phyloP scores from a whole-genome alignment of 2,329 filamentous ascomycete species.

The Alternaria gaisen region DNA sequence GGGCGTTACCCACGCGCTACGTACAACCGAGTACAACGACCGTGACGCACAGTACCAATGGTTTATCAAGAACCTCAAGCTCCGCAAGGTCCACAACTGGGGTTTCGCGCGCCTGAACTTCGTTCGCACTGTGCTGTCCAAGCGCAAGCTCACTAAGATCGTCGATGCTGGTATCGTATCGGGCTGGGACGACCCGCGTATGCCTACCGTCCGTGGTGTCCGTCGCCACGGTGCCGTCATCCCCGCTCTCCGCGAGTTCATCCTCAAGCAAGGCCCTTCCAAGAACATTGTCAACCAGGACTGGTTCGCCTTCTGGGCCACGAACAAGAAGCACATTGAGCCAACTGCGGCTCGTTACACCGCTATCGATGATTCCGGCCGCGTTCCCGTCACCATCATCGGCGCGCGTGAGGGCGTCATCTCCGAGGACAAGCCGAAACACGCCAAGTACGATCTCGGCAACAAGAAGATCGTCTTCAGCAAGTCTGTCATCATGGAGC shows the following conservation, averaged over 20 bases:
- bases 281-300: conserved; percentile 86
- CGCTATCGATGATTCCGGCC: conserved; percentile 71
- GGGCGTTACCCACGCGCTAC: conserved; percentile 82
- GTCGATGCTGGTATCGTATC: conserved; percentile 79
- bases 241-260: conserved; percentile 81
- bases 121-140: conserved; percentile 81
- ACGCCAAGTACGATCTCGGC: conserved; percentile 89
- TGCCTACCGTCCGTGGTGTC: conserved; percentile 85
- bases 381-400: conserved; percentile 74
- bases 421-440: conserved; percentile 81
- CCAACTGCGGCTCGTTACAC: conserved; percentile 59
- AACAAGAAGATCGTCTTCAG: conserved; percentile 86
- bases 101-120: conserved; percentile 88
- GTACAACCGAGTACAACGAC: conserved; percentile 88
- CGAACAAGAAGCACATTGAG: conserved; percentile 63
- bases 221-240: conserved; percentile 81
- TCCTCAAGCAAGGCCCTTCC: conserved; percentile 82
- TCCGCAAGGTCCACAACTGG: conserved; percentile 84
- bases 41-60: conserved; percentile 87
- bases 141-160: conserved; percentile 85
- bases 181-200: conserved; percentile 87
- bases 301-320: conserved; percentile 72
- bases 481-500: conserved; percentile 79
- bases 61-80: conserved; percentile 77
- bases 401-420: conserved; percentile 65